Evolutionary conservation across 257 asterid species (phyloP).

Genomic region (Jasminum sambac): DNA sequence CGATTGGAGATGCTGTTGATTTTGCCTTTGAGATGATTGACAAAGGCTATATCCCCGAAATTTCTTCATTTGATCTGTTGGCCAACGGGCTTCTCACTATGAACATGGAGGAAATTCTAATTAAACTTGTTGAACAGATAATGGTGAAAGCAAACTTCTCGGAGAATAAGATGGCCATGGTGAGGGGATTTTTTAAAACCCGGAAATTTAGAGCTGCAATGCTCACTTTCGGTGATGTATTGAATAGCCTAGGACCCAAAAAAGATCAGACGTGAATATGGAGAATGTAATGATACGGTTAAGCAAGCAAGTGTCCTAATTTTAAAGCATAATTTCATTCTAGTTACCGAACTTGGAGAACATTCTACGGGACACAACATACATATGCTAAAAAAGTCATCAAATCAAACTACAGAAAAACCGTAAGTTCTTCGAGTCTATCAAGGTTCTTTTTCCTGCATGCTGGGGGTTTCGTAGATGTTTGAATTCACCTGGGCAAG

Average conservation of each 20-base stretch:
- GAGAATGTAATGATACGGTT: neutral
- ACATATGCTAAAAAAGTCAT: no score
- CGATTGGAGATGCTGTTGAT: no score
- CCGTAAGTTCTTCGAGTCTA: no score
- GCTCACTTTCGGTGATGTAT: conserved; percentile 55
- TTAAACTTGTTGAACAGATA: conserved; percentile 57
- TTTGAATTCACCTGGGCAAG: no score
- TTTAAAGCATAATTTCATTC: neutral
- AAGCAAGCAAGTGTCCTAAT: neutral
- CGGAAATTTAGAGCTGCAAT: conserved; percentile 75
- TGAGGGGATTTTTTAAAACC: conserved; percentile 69
- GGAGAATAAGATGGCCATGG: conserved; percentile 63
- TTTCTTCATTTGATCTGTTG: conserved; percentile 62
- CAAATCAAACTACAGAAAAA: no score
- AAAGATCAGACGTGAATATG: conserved; percentile 39
- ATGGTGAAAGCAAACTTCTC: conserved; percentile 56
- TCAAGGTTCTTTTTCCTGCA: no score
- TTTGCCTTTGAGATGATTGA: no score
- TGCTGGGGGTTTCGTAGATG: no score
- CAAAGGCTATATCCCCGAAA: conserved; percentile 71
- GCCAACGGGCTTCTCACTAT: conserved; percentile 86
- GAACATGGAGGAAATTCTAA: no score
- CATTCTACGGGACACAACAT: no score
- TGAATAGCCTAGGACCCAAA: conserved; percentile 52
- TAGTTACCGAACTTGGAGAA: neutral